Conservation (phyloP, 495 filamentous ascomycete species). For the Penicillium bovifimosum region DNA sequence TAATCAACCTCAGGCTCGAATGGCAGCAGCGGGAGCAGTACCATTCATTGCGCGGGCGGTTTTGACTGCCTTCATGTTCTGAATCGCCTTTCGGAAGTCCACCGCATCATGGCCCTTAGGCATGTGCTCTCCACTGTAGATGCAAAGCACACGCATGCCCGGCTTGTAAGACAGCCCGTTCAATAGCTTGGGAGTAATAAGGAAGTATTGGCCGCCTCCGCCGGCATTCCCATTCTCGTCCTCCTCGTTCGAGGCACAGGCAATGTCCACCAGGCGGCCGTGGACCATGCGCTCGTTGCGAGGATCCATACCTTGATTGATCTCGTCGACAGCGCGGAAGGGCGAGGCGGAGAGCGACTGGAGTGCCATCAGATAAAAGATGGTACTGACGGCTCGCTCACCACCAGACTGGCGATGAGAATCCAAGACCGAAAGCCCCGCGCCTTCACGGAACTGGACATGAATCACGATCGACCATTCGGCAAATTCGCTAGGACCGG, state of each 20-base stretch:
- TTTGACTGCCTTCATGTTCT: slow-evolving; percentile 27
- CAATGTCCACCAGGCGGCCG: slow-evolving; percentile 91
- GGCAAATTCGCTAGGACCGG: slow-evolving; percentile 76
- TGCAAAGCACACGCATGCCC: slow-evolving; percentile 89
- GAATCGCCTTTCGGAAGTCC: slow-evolving; percentile 30
- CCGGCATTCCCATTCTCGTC: slow-evolving; percentile 23
- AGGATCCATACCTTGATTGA: slow-evolving; percentile 99
- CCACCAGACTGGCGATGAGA: slow-evolving; percentile 93
- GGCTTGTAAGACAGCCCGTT: slow-evolving; percentile 77
- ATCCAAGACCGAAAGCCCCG: slow-evolving; percentile 76
- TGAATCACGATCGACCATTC: slow-evolving; percentile 90
- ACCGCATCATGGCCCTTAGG: slow-evolving; percentile 44
- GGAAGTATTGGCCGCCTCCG: slow-evolving; percentile 68
- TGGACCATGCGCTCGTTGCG: slow-evolving; percentile 97
- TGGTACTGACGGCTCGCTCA: slow-evolving; percentile 92
- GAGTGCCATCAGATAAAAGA: slow-evolving; percentile 99
- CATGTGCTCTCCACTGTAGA: slow-evolving; percentile 90
- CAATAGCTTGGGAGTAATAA: slow-evolving; percentile 97
- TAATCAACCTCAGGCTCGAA: slow-evolving; percentile 13
- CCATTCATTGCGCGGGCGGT: slow-evolving; percentile 3
- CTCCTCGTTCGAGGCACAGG: slow-evolving; percentile 47
- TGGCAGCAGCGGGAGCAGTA: slow-evolving; percentile 16
- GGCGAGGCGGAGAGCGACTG: slow-evolving; percentile 89
- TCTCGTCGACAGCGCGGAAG: slow-evolving; percentile 99
- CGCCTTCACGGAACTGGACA: slow-evolving; percentile 88